Evolutionary conservation across 2,329 filamentous ascomycete genomes (phyloP).

Genomic region (Monascus ruber): DNA sequence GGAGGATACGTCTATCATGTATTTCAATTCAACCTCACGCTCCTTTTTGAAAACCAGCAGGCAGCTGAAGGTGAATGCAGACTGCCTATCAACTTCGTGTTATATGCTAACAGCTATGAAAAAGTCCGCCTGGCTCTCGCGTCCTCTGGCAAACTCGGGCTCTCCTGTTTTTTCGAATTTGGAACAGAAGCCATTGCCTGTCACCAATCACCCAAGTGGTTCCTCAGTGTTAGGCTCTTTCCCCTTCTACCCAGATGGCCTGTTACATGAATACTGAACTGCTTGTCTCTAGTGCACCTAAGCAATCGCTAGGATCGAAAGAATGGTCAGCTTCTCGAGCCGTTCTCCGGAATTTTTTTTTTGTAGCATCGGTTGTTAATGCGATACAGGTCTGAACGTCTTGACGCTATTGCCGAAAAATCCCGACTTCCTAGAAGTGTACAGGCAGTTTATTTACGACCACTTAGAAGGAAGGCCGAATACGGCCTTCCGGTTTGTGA

Average conservation of each 20-base stretch:
- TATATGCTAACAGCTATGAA: neutral
- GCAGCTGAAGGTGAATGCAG: conserved; percentile 9
- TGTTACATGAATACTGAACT: neutral
- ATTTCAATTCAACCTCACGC: conserved; percentile 10
- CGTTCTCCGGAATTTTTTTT: neutral
- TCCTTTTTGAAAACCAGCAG: conserved; percentile 11
- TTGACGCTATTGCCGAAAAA: conserved; percentile 21
- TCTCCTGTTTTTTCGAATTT: neutral
- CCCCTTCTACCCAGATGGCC: neutral
- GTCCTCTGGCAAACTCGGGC: neutral
- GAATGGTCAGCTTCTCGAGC: conserved; percentile 16
- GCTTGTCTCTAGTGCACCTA: conserved; percentile 2
- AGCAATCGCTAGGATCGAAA: conserved; percentile 9
- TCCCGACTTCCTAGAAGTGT: conserved; percentile 64
- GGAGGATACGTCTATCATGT: conserved; percentile 7
- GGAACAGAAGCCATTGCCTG: conserved; percentile 3
- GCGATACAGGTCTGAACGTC: conserved; percentile 22
- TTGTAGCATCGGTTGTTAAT: conserved; percentile 1
- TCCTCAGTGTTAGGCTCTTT: too few relatives aligned
- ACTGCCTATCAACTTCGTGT: neutral
- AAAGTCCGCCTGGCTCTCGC: conserved; percentile 1
- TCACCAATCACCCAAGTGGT: neutral
- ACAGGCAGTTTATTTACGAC: conserved; percentile 75
- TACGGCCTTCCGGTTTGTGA: conserved; percentile 78
- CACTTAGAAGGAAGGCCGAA: conserved; percentile 61